Base-by-base conservation (phyloP, 2,329 filamentous ascomycete genomes). In the Fonsecaea monophora region DNA sequence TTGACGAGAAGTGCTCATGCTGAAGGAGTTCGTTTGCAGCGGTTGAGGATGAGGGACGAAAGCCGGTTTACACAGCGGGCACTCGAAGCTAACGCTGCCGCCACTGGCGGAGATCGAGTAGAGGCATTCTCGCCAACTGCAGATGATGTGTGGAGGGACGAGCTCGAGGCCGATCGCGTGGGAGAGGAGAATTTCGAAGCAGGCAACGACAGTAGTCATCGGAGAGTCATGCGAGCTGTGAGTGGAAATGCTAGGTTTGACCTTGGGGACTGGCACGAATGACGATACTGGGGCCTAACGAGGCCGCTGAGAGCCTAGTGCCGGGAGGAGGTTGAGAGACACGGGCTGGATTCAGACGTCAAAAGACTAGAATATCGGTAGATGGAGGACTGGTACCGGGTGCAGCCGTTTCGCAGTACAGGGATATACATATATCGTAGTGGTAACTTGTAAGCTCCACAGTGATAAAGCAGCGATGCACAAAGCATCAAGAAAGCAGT, bases 101-200 rank as follows among this genome's bases (percentile, higher is more conserved):
- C 53, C 21, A 62, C 48, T 15, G 64, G 54, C 10, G 45, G 40
- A 30, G 32, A 34, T 34, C 50, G 25, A n/a, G 45, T 21, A 18
- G 67, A 65, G 25, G 9, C 42, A 15, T 32, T 66, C 32, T 59
- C 60, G 6, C 53, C 18, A 4, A 48, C 38, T 18, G 9, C 55
- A 21, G 34, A 66, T 37, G 62, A 67, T 38, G 30, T 63, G 15
- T 73, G 72, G 72, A 68, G 69, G 37, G 71, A 72, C 38, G 70
- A 72, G 15, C 67, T 72, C 7, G 66, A 72, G 37, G 71, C 64
- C 12, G 71, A 73, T 50, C 59, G 68, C 13, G 67, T 74, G 21
- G 72, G 72, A 32, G 71, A 73, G 25, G 72, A 74, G 64, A 73
- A 72, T 30, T 72, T 69, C 30, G 69, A 70, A 32, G 25, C 48